Evolutionary conservation across 73 alveolate genomes (phyloP).

Genomic region (Uronychia binucleata): DNA sequence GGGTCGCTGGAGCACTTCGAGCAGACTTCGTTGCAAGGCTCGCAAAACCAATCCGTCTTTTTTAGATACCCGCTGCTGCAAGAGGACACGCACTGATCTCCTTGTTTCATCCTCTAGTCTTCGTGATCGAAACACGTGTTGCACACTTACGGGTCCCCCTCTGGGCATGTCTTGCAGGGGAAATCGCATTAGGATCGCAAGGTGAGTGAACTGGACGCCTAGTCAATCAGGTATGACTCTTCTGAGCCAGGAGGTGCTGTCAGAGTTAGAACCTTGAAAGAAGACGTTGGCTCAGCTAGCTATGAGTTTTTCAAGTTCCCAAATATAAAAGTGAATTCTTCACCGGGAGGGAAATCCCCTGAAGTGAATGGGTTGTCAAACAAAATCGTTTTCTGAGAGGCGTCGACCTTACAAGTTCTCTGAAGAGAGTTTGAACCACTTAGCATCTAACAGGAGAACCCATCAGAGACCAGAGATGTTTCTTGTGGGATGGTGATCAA

Average conservation of each 20-base stretch:
- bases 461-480: no score
- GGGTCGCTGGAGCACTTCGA: constrained; percentile 20
- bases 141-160: constrained; percentile 27
- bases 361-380: constrained; percentile 27
- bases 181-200: constrained; percentile 46
- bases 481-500: no score
- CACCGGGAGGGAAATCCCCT: constrained; percentile 23
- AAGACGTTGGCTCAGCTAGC: neutral
- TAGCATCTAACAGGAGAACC: constrained; percentile 3
- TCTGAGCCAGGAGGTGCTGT: neutral
- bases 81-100: constrained; percentile 37
- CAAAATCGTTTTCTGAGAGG: constrained; percentile 21
- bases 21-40: constrained; percentile 35
- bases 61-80: constrained; percentile 26
- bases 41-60: constrained; percentile 32
- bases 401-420: constrained; percentile 17
- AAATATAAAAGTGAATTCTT: constrained; percentile 21
- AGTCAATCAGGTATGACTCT: constrained; percentile 31
- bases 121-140: constrained; percentile 30
- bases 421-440: neutral
- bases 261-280: constrained; percentile 15
- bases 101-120: constrained; percentile 29
- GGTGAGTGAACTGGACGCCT: constrained; percentile 20
- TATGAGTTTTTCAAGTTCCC: constrained; percentile 5
- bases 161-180: constrained; percentile 56